These are phyloP conservation scores for Mrakia hoshinonis DNA, from an alignment of 768 basidiomycete genomes.

Conservation along the genomic window DNA sequence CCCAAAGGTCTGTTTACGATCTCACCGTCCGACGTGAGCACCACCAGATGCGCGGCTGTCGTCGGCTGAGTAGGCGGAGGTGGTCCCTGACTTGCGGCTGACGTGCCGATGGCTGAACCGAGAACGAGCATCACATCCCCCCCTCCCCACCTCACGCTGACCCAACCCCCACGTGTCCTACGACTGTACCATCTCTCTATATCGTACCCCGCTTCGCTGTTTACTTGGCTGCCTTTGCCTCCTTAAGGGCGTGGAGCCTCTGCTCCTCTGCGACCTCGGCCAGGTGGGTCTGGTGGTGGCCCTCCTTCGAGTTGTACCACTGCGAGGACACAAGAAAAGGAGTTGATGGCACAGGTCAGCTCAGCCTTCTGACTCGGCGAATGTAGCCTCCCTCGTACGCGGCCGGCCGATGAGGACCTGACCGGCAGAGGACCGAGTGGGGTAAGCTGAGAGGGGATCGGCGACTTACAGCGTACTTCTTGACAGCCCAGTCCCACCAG, in stretches of 20 bases:
- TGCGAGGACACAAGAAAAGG: not conserved
- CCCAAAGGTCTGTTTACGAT: too few relatives aligned
- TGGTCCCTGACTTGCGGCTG: too few relatives aligned
- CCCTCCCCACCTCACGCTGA: too few relatives aligned
- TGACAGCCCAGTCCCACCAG: constrained; percentile 11
- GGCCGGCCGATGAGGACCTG: not conserved
- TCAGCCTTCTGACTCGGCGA: too few relatives aligned
- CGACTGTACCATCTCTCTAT: not conserved
- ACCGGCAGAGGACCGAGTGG: not conserved
- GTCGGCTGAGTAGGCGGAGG: too few relatives aligned
- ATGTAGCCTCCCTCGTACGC: not conserved
- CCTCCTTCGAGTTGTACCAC: constrained; percentile 27
- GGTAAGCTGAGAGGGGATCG: not conserved
- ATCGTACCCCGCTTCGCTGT: too few relatives aligned
- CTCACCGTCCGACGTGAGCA: too few relatives aligned
- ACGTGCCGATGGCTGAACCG: too few relatives aligned
- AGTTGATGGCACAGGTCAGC: not conserved
- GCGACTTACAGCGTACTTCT: constrained; percentile 20
- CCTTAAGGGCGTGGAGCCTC: not conserved
- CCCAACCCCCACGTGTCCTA: not conserved
- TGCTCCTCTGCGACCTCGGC: constrained; percentile 14
- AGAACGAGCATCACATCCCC: too few relatives aligned
- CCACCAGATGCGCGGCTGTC: too few relatives aligned
- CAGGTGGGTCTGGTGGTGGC: constrained; percentile 23
- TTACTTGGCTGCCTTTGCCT: not conserved